phyloP scores from a whole-genome alignment of 257 asterid genomes.

The Solanum dulcamara region DNA sequence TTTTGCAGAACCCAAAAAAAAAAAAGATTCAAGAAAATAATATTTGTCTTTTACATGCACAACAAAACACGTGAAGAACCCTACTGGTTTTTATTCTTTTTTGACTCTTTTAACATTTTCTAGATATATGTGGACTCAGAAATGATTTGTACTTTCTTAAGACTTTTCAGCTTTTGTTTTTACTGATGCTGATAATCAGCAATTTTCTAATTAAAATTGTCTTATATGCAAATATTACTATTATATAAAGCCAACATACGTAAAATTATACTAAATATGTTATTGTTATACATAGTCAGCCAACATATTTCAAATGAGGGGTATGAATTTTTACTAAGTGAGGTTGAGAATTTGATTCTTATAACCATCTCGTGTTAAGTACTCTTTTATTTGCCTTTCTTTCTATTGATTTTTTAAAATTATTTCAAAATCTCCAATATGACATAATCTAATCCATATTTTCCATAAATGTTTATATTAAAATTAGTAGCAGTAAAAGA shows the following conservation, averaged over 20 bases:
- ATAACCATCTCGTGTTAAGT: neutral
- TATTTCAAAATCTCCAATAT: neutral
- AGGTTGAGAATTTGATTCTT: neutral
- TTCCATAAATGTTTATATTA: neutral
- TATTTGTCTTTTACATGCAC: neutral
- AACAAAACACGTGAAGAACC: neutral
- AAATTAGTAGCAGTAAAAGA: neutral
- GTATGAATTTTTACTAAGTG: neutral
- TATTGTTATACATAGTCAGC: neutral
- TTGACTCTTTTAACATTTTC: neutral
- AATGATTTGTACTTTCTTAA: neutral
- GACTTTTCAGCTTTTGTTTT: neutral
- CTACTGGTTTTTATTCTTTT: neutral
- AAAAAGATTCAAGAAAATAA: neutral
- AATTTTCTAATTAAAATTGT: neutral
- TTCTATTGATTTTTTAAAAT: neutral
- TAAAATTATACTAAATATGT: neutral
- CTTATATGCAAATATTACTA: neutral
- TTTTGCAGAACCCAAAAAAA: neutral
- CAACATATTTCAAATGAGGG: too few species aligned
- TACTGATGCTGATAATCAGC: neutral
- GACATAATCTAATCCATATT: neutral
- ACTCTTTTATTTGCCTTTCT: neutral
- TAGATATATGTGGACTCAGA: neutral
- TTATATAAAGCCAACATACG: too few species aligned